phyloP scores from a whole-genome alignment of 306 rosid species.

The Fragaria vesca region DNA sequence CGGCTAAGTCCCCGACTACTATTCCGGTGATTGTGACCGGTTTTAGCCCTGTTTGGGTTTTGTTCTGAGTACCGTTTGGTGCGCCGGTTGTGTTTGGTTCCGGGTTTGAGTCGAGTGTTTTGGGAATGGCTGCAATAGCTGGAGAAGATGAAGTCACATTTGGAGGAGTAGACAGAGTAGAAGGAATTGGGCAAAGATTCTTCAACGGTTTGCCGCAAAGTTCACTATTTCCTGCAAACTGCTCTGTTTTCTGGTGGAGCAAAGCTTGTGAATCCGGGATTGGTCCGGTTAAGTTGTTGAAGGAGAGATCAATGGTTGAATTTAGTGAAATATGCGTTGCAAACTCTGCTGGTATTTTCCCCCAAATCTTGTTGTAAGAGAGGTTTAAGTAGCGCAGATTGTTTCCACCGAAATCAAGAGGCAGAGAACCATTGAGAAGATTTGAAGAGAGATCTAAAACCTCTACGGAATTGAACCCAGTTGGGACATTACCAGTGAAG shows the following conservation, averaged over 20 bases:
- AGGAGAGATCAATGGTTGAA: slow-evolving; percentile 74
- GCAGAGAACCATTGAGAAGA: slow-evolving; percentile 74
- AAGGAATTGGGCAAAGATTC: slow-evolving; percentile 69
- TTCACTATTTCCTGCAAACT: slow-evolving; percentile 58
- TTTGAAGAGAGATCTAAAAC: slow-evolving; percentile 87
- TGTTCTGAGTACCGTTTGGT: slow-evolving; percentile 30
- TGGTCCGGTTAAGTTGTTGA: slow-evolving; percentile 74
- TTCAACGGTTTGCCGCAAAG: slow-evolving; percentile 86
- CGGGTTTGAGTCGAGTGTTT: slow-evolving; percentile 49
- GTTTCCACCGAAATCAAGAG: slow-evolving; percentile 50
- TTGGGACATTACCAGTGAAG: slow-evolving; percentile 61
- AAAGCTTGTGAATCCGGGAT: slow-evolving; percentile 58
- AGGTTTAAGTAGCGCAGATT: slow-evolving; percentile 62
- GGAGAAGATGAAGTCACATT: slow-evolving; percentile 63
- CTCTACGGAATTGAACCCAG: slow-evolving; percentile 42
- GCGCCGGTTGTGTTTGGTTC: slow-evolving; percentile 31
- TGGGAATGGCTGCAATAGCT: slow-evolving; percentile 92
- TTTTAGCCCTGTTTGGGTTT: slow-evolving; percentile 46
- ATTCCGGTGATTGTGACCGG: slow-evolving; percentile 76
- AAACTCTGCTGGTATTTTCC: slow-evolving; percentile 55
- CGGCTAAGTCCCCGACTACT: slow-evolving; percentile 71
- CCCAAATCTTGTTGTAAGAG: slow-evolving; percentile 79
- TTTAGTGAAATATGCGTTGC: slow-evolving; percentile 43
- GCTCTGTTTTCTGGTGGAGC: slow-evolving; percentile 52
- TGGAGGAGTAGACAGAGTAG: slow-evolving; percentile 57